A percentile compares a stretch with the other conserved stretches of the same genome.
These are phyloP conservation scores for Pseudozyma pruni DNA, from an alignment of 1,284 basidiomycete genomes.

Conservation along the genomic window DNA sequence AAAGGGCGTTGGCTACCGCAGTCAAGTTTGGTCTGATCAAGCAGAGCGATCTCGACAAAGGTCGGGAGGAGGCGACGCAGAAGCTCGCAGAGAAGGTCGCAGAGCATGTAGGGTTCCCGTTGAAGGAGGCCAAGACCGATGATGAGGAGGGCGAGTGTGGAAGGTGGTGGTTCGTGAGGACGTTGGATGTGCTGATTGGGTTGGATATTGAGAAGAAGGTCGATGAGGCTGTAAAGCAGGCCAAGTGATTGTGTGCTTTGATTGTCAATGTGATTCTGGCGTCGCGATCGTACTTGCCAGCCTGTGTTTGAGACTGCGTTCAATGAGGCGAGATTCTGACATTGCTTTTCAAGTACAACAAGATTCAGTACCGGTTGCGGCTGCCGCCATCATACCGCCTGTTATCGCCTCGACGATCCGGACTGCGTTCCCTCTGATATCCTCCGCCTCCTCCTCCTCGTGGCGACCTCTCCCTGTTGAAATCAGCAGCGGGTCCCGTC, in stretches of 20 bases:
- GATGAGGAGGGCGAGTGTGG: slow-evolving; percentile 42
- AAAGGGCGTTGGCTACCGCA: slow-evolving; percentile 28
- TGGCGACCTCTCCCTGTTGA: slow-evolving; percentile 24
- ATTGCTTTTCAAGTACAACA: too few relatives aligned
- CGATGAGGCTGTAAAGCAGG: slow-evolving; percentile 36
- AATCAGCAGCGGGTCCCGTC: slow-evolving; percentile 6
- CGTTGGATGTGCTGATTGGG: slow-evolving; percentile 50
- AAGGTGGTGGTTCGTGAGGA: slow-evolving; percentile 44
- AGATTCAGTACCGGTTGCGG: slow-evolving; percentile 37
- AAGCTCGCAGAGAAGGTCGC: slow-evolving; percentile 35
- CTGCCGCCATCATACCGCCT: slow-evolving; percentile 28
- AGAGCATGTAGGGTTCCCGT: slow-evolving; percentile 43
- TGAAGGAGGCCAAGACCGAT: slow-evolving; percentile 31
- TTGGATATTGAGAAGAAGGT: slow-evolving; percentile 51
- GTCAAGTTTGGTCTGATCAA: slow-evolving; percentile 33
- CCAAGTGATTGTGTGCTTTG: slow-evolving; percentile 9
- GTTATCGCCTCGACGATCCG: slow-evolving; percentile 8
- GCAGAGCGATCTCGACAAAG: slow-evolving; percentile 18
- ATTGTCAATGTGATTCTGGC: background rate
- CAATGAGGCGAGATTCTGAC: too few relatives aligned
- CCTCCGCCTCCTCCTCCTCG: slow-evolving; percentile 1
- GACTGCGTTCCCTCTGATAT: slow-evolving; percentile 34
- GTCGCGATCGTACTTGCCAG: too few relatives aligned
- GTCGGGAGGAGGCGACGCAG: slow-evolving; percentile 16
- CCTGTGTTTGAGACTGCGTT: too few relatives aligned